Conservation (phyloP, 805 yeast species). For the Pichia kluyveri region DNA sequence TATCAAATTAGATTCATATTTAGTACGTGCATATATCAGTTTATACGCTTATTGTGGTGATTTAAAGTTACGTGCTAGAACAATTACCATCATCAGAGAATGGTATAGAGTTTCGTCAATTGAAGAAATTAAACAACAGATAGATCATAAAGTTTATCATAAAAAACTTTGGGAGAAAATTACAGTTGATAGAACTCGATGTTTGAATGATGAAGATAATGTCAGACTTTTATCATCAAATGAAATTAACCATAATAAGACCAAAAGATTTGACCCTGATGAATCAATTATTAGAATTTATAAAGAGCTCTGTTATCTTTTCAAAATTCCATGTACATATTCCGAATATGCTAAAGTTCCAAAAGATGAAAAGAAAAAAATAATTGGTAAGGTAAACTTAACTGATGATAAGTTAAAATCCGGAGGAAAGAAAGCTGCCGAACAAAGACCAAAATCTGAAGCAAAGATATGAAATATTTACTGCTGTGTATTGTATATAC, state of each 20-base stretch:
- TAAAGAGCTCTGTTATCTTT: constrained; percentile 11
- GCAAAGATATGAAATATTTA: too few relatives aligned
- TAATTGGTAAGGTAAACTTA: too few relatives aligned
- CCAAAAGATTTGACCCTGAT: constrained; percentile 17
- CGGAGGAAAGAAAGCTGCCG: too few relatives aligned
- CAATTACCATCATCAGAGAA: constrained; percentile 17
- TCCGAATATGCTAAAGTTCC: neutral
- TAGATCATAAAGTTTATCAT: constrained; percentile 4
- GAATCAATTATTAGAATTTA: constrained; percentile 16
- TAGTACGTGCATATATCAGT: constrained; percentile 19
- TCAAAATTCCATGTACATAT: constrained; percentile 8
- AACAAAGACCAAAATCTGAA: too few relatives aligned
- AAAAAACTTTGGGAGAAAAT: constrained; percentile 1
- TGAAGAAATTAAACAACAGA: constrained; percentile 12
- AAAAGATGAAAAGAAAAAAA: neutral
- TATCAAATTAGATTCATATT: constrained; percentile 13
- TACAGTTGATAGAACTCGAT: neutral
- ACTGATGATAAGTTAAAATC: too few relatives aligned
- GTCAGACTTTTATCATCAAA: constrained; percentile 3
- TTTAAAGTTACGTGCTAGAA: constrained; percentile 17
- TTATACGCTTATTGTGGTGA: constrained; percentile 21
- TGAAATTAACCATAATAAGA: constrained; percentile 14
- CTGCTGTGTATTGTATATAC: too few relatives aligned
- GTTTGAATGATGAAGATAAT: neutral
- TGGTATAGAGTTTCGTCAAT: constrained; percentile 22